Conservation (phyloP, 164 flowering plant genomes). For the Kingdonia uniflora region DNA sequence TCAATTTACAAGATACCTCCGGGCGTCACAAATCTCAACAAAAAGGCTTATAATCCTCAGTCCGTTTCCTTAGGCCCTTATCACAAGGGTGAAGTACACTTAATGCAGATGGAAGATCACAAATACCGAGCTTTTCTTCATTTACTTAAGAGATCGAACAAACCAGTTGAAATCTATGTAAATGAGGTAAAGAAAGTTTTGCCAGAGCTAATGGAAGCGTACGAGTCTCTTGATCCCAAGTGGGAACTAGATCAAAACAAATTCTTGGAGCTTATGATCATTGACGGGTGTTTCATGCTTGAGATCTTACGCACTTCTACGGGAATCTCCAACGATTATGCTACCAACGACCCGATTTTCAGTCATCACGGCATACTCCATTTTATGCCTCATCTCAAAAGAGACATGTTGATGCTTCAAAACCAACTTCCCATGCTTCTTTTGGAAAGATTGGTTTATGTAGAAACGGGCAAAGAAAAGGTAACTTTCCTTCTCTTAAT, state of each 20-base stretch:
- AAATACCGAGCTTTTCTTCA: slow-evolving; percentile 40
- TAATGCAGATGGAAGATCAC: slow-evolving; percentile 37
- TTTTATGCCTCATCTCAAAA: slow-evolving; percentile 30
- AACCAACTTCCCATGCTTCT: slow-evolving; percentile 47
- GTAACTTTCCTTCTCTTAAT: neutral
- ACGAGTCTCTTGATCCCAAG: slow-evolving; percentile 19
- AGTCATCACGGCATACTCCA: slow-evolving; percentile 43
- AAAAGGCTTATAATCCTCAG: slow-evolving; percentile 30
- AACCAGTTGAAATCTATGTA: neutral
- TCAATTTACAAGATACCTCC: slow-evolving; percentile 20
- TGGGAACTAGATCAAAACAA: slow-evolving; percentile 17
- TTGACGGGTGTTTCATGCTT: slow-evolving; percentile 49
- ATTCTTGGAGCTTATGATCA: slow-evolving; percentile 35
- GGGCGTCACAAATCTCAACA: slow-evolving; percentile 10
- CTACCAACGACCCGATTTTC: slow-evolving; percentile 46
- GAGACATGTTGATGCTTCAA: slow-evolving; percentile 57
- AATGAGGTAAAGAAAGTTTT: neutral
- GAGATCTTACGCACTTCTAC: slow-evolving; percentile 24
- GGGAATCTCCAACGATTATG: slow-evolving; percentile 22
- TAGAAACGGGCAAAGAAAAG: slow-evolving; percentile 16
- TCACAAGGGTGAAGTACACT: slow-evolving; percentile 26
- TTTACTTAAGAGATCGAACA: slow-evolving; percentile 6
- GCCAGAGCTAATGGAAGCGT: slow-evolving; percentile 25
- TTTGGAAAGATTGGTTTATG: slow-evolving; percentile 24
- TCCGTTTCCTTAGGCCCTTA: slow-evolving; percentile 45